Evolutionary conservation across 345 rosid genomes (phyloP).

Genomic region (Acer yangbiense): DNA sequence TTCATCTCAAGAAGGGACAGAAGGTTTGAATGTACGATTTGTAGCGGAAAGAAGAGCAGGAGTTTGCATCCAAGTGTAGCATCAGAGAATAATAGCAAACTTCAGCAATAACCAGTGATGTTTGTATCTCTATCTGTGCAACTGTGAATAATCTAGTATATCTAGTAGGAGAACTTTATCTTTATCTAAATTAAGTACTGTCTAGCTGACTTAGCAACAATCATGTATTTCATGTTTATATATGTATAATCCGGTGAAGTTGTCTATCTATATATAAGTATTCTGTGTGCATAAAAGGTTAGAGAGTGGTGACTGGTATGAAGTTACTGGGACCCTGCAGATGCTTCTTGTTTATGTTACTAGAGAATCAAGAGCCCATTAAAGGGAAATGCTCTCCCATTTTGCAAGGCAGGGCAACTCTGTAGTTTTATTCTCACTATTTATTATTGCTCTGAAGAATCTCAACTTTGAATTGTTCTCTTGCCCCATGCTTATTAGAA

Average conservation of each 20-base stretch:
- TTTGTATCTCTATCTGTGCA: neutral
- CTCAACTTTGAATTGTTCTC: neutral
- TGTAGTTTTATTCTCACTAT: neutral
- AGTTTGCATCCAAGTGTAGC: neutral
- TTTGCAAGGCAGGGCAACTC: neutral
- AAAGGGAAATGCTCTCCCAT: conserved; percentile 2
- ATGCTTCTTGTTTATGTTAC: neutral
- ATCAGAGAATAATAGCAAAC: too few relatives aligned
- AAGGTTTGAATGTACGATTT: neutral
- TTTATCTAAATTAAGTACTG: too few relatives aligned
- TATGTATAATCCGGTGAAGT: neutral
- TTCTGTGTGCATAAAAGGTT: neutral
- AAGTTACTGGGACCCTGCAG: neutral
- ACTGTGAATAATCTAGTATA: neutral
- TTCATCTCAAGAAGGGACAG: neutral
- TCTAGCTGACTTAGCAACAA: neutral
- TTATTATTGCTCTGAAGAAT: neutral
- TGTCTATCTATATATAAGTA: neutral
- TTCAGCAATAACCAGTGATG: neutral
- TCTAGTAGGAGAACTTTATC: neutral
- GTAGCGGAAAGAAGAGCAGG: neutral
- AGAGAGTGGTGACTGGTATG: neutral
- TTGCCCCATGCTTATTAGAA: neutral
- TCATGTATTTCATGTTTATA: neutral
- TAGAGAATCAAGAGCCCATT: neutral